Evolutionary conservation across 148 eudicot species (phyloP), one percentile per base, ranked within the genome.

Genomic region (Rhododendron ferrugineum): DNA sequence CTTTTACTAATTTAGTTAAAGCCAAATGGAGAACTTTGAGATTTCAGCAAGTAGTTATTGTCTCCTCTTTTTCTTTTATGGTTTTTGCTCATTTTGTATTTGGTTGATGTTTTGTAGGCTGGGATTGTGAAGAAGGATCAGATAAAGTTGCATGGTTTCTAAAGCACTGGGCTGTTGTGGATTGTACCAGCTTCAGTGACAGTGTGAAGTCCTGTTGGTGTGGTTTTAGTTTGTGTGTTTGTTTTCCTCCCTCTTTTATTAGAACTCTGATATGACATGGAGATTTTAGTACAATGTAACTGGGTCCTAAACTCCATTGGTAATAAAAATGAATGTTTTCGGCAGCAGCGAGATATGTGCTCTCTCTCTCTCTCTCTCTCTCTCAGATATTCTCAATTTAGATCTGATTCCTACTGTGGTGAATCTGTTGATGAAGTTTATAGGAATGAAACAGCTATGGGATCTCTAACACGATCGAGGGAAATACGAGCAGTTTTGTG

Each of bases 81-180:
- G 18, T 0, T 54, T 56, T 42, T 36, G 15, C 47, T 81, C 30
- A 54, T 3, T 46, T 80, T 16, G 40, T 18, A 0, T 22, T 56
- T 36, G 49, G 16, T 81, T n/a, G 11, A 22, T 81, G 11, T 56
- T 6, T 5, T 81, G 30, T 23, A 77, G n/a, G 94, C 92, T 8
- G 91, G 92, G 3, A 86, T 94, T 89, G 91, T 90, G 16, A 90
- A 91, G 87, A 94, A 94, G 86, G 98, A 93, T 32, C 94, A 85
- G 73, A 94, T 95, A 87, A 95, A 95, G 90, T 91, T 95, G 83
- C 98, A 95, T 93, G 98, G 98, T 90, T 95, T 94, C 56, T 95
- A 83, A 83, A 74, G 11, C 60, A 46, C 23, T 44, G 73, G 76
- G 11, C 52, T 44, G 15, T 20, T 58, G 64, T 58, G 64, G n/a